Evolutionary conservation across 2,329 filamentous ascomycete species (phyloP), one percentile per base, ranked within the genome.

Genomic region (Macroventuria anomochaeta): DNA sequence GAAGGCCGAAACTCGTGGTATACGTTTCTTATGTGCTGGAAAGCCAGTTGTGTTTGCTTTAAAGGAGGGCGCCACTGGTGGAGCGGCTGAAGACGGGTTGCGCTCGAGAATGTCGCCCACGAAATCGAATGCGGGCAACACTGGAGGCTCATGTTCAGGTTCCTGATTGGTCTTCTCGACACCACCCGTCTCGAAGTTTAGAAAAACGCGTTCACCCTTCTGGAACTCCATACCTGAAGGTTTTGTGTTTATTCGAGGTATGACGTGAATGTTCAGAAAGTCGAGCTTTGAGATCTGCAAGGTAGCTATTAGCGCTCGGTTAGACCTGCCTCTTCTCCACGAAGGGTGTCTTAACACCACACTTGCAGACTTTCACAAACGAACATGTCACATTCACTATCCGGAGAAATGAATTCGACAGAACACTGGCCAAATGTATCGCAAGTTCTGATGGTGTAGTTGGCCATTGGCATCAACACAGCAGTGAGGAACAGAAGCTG

Each of bases 71-170:
- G 86, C 84, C 32, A 81, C 80, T 7, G 88, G 87, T 4, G 89
- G 81, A 58, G 85, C 87, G 18, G 85, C 80, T 32, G 83, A 75
- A 29, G 79, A 75, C 21, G 84, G 75, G 37, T 85, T 82, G 58
- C 90, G 88, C 77, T 97, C 93, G 66, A 89, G 83, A 58, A 97
- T 86, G 63, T 97, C 93, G 49, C 84, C 83, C 36, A 96, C 80
- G 34, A 89, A 83, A 12, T 57, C 64, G 43, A 89, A 83, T 7
- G 57, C 64, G 40, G 58, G 56, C 39, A 59, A 65, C 28, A 51
- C 49, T 34, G 52, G 63, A 47, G 40, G 41, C 23, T 63, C 55
- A 42, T 61, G 38, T 11, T 56, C 41, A 13, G 61, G 46, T 39
- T 62, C 55, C 7, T 58, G 48, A 15, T 73, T 69, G 28, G 76